These are phyloP conservation scores for Stephania cephalantha DNA, from an alignment of 164 flowering plant genomes.

Conservation along the genomic window DNA sequence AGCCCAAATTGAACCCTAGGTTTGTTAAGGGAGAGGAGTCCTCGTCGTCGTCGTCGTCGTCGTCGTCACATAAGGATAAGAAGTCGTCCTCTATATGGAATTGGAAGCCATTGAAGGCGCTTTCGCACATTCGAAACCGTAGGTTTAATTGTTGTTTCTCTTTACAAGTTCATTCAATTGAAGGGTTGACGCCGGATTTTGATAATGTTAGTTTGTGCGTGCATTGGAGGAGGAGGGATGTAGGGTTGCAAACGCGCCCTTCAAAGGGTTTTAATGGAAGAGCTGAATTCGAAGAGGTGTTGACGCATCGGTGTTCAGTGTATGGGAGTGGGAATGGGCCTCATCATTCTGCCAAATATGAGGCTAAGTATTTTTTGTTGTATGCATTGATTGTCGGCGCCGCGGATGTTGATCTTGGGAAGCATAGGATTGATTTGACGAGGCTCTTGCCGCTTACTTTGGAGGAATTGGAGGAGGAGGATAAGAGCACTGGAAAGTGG, in stretches of 20 bases:
- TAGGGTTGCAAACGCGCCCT: slow-evolving; percentile 41
- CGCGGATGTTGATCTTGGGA: slow-evolving; percentile 74
- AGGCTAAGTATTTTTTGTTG: slow-evolving; percentile 75
- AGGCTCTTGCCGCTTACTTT: slow-evolving; percentile 83
- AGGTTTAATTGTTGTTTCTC: slow-evolving; percentile 61
- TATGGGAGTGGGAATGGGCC: slow-evolving; percentile 76
- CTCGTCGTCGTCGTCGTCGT: too few species aligned
- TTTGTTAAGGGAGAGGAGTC: slow-evolving; percentile 19
- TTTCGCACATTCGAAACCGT: slow-evolving; percentile 49
- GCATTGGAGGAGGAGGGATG: slow-evolving; percentile 81
- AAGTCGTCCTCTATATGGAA: slow-evolving; percentile 61
- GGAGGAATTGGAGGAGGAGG: slow-evolving; percentile 94
- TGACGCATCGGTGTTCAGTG: slow-evolving; percentile 53
- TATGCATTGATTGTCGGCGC: slow-evolving; percentile 46
- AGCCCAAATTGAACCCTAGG: slow-evolving; percentile 32
- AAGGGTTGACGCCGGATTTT: slow-evolving; percentile 50
- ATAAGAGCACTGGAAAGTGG: slow-evolving; percentile 84
- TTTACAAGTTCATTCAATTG: slow-evolving; percentile 67
- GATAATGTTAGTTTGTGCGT: slow-evolving; percentile 47
- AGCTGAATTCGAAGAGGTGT: slow-evolving; percentile 65
- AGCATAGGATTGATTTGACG: slow-evolving; percentile 86
- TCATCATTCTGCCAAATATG: slow-evolving; percentile 85
- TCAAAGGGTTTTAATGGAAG: slow-evolving; percentile 47
- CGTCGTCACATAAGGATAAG: slow-evolving; percentile 31
- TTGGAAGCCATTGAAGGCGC: slow-evolving; percentile 75